A percentile compares a stretch with the other conserved stretches of the same genome.
Conservation (phyloP, 768 basidiomycete genomes). For the Hemileccinum impolitum region DNA sequence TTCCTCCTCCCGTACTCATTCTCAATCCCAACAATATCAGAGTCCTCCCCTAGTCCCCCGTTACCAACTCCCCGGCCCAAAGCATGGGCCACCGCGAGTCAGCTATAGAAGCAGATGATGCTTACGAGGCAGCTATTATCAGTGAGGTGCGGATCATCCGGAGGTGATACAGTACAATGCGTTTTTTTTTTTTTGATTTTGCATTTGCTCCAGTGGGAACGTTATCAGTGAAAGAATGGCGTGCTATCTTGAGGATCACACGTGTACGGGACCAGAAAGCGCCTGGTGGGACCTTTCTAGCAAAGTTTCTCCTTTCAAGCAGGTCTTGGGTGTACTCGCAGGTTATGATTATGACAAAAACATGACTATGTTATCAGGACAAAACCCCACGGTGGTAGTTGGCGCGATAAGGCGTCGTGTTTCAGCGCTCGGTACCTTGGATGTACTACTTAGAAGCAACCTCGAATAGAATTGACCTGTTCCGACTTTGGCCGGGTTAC, state of each 20-base stretch:
- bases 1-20: constrained; percentile 9
- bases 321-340: constrained; percentile 3
- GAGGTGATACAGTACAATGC: constrained; percentile 17
- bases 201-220: constrained; percentile 21
- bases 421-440: no score
- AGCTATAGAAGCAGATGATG: constrained; percentile 18
- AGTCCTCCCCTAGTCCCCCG: constrained; percentile 11
- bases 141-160: constrained; percentile 27
- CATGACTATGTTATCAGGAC: no score
- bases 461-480: no score
- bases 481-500: no score
- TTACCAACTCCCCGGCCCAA: constrained; percentile 18
- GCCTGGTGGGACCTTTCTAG: constrained; percentile 13
- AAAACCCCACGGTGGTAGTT: no score
- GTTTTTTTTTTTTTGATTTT: constrained; percentile 15
- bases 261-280: constrained; percentile 7
- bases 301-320: constrained; percentile 7
- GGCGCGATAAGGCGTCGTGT: no score
- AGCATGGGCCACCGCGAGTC: neutral
- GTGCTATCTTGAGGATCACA: constrained; percentile 24
- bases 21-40: constrained; percentile 3
- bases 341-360: neutral
- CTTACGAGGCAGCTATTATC: constrained; percentile 10
- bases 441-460: no score
- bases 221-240: constrained; percentile 15